phyloP scores from a whole-genome alignment of 352 stramenopile genomes.

The Phytophthora ramorum region DNA sequence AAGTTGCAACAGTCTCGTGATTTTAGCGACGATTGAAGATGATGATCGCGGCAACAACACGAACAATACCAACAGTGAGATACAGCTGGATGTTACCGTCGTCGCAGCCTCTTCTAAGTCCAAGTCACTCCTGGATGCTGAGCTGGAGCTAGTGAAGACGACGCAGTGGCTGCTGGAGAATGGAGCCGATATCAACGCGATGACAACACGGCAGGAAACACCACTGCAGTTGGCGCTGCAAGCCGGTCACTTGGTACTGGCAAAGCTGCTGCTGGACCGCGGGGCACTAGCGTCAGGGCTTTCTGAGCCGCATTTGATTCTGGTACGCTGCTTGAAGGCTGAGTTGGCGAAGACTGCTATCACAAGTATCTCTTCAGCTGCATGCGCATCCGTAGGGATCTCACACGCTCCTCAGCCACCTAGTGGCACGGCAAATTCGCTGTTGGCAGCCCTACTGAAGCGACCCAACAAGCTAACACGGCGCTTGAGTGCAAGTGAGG shows the following conservation, averaged over 20 bases:
- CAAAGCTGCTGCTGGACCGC: constrained; percentile 64
- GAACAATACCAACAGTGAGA: constrained; percentile 27
- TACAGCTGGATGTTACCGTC: constrained; percentile 23
- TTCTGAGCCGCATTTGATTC: constrained; percentile 44
- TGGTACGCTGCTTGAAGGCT: constrained; percentile 62
- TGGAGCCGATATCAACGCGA: constrained; percentile 66
- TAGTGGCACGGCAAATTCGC: constrained; percentile 9
- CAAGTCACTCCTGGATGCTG: constrained; percentile 46
- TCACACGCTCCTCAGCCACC: constrained; percentile 7
- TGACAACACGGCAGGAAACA: constrained; percentile 55
- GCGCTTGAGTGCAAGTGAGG: constrained; percentile 30
- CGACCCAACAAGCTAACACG: constrained; percentile 29
- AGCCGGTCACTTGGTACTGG: constrained; percentile 52
- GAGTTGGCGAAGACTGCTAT: constrained; percentile 66
- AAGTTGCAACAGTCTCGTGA: constrained; percentile 38
- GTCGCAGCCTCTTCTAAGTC: constrained; percentile 30
- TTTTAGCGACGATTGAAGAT: constrained; percentile 28
- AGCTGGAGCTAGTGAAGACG: constrained; percentile 66
- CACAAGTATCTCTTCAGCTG: constrained; percentile 57
- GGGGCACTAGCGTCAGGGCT: constrained; percentile 54
- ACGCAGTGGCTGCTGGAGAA: constrained; percentile 82
- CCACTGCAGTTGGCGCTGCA: constrained; percentile 67
- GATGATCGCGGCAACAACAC: constrained; percentile 31
- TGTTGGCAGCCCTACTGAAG: constrained; percentile 29
- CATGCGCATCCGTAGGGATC: constrained; percentile 17